Conservation (phyloP, 345 rosid species). For the Aurinia saxatilis region DNA sequence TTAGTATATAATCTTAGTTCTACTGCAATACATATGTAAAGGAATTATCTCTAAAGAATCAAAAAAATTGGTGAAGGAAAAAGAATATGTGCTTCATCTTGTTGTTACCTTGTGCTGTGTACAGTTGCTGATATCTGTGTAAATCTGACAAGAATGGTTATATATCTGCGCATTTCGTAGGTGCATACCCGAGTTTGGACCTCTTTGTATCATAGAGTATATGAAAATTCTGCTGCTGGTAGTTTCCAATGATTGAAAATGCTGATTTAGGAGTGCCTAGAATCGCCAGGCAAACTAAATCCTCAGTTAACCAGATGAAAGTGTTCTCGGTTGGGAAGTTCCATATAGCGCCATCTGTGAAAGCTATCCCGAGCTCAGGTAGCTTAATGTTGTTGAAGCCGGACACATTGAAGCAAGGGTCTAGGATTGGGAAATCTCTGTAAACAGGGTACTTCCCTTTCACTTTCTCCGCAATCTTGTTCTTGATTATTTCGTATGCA, state of each 20-base stretch:
- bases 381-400: conserved; percentile 50
- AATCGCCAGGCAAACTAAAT: conserved; percentile 74
- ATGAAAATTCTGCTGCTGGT: conserved; percentile 85
- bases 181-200: conserved; percentile 78
- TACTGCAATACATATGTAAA: conserved; percentile 1
- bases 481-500: conserved; percentile 47
- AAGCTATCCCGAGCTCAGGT: conserved; percentile 65
- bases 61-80: background rate
- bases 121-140: conserved; percentile 16
- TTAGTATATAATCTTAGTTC: background rate
- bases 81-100: conserved; percentile 4
- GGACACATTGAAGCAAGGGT: conserved; percentile 86
- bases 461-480: conserved; percentile 53
- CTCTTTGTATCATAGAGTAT: conserved; percentile 64
- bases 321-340: conserved; percentile 83
- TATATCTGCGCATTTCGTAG: conserved; percentile 59
- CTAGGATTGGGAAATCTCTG: conserved; percentile 46
- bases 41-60: conserved; percentile 19
- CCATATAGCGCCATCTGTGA: conserved; percentile 80
- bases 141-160: conserved; percentile 19
- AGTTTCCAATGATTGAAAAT: conserved; percentile 82
- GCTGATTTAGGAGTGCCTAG: conserved; percentile 72
- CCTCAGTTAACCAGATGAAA: conserved; percentile 51
- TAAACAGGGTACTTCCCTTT: conserved; percentile 48
- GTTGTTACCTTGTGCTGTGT: background rate